These are phyloP conservation scores for Xanthoconium separans DNA, from an alignment of 1,284 basidiomycete species.

Conservation along the genomic window DNA sequence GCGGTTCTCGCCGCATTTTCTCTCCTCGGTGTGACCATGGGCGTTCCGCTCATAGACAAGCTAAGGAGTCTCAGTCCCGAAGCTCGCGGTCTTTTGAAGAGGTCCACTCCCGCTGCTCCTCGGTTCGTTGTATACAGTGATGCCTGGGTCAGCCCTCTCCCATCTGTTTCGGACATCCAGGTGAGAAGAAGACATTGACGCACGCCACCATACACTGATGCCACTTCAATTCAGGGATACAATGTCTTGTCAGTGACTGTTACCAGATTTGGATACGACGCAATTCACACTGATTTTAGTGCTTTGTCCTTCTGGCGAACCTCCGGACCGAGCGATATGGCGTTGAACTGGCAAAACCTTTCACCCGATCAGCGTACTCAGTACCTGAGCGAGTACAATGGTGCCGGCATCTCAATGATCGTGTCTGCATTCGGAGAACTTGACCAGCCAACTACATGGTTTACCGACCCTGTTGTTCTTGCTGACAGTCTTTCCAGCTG, in stretches of 20 bases:
- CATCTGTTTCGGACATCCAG: not conserved
- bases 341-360: not conserved
- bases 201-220: too few relatives aligned
- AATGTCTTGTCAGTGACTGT: not conserved
- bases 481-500: not conserved
- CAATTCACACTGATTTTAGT: not conserved
- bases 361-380: not conserved
- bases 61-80: not conserved
- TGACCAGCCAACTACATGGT: not conserved
- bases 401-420: not conserved
- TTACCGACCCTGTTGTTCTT: not conserved
- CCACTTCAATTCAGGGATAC: not conserved
- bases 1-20: not conserved
- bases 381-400: not conserved
- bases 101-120: not conserved
- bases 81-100: not conserved
- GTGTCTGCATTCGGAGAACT: not conserved
- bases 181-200: not conserved
- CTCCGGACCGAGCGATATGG: not conserved
- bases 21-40: not conserved
- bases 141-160: not conserved
- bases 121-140: not conserved
- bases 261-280: not conserved
- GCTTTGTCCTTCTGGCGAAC: not conserved
- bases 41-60: not conserved